Evolutionary conservation across 2,329 filamentous ascomycete species (phyloP), one percentile per base, ranked within the genome.

Genomic region (Pseudocercospora crystallina): DNA sequence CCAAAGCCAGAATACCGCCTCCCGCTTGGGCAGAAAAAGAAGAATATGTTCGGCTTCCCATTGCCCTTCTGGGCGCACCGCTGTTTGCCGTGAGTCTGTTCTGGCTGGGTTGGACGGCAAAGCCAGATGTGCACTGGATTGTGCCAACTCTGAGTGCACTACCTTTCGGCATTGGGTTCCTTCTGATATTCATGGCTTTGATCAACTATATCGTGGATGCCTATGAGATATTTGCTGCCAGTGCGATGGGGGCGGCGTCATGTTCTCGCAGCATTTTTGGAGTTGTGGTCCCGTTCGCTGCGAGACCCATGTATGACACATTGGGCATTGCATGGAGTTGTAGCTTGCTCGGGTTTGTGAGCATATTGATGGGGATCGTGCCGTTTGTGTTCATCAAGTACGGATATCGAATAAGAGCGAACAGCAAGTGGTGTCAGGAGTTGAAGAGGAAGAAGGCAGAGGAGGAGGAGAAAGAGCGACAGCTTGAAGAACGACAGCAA

Each of bases 191-290:
- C 40, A 65, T 79, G 2, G 76, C 76, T 68, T 74, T 75, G 1
- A 69, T 76, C 43, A 86, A 89, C 60, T 87, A 90, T 67, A 68
- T 78, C 13, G 74, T 77, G 30, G 76, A 79, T 49, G 85, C 86
- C 15, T 91, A 91, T 69, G 85, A 86, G 47, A 70, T 82, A 20
- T 90, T 88, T 66, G 86, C 87, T 20, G 87, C 87, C 40, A 84
- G 80, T 51, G 89, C 90, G 3, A 77, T 96, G 69, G 89, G 90
- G 10, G 89, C 90, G 38, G 94, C 95, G 64, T 86, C 85, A 40
- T 89, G 94, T 67, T 81, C 87, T 50, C 80, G 91, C 46, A 90
- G 85, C 57, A 76, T 79, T 14, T 94, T 95, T 74, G 90, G 86
- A 53, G 89, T 89, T 0, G 66, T 74, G 2, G 46, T 77, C 15